Evolutionary conservation across 2,329 filamentous ascomycete genomes (phyloP), one percentile per base, ranked within the genome.

Genomic region (Botrytis fabae): DNA sequence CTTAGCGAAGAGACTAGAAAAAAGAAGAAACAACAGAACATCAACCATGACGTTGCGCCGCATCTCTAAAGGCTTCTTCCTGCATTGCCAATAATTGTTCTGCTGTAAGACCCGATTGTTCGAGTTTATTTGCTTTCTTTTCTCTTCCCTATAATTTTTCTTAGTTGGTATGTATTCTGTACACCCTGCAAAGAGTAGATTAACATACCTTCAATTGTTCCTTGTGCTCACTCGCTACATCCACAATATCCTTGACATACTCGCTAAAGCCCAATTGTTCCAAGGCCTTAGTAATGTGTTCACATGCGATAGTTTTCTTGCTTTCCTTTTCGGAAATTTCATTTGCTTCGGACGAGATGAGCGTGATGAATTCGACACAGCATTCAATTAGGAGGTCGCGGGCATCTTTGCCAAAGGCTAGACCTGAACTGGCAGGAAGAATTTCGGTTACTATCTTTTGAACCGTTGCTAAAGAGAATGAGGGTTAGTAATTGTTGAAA

Each of bases 311-410:
- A 6, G 96, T 99, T 88, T 99, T 99, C 86, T 99, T 99, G 68
- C 95, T 94, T 80, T 99, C 96, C 83, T 97, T 97, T 82, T 99
- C 96, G 20, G 95, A 97, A 76, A 99, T 99, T 80, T 99, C 96
- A 83, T 99, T 99, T 75, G 96, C 96, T 85, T 99, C 95, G 65
- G 94, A 97, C n/a, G 95, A 98, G 78, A 99, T 93, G 80, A 99
- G 89, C 28, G 96, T 98, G 83, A 99, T 98, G 83, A 99, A 99
- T 83, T 99, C 96, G 80, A 99, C 95, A 81, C 96, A 99, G 85
- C 96, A 98, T 85, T 98, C 96, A 80, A 99, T 99, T 70, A 99
- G 87, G 4, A 98, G 87, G 81, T 99, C 96, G 74, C 96, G 92
- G 20, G 95, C 95, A 79, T 99, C 96, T 82, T 97, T 98, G 61